phyloP scores from a whole-genome alignment of 1,284 basidiomycete species.

The Boletus smithii region DNA sequence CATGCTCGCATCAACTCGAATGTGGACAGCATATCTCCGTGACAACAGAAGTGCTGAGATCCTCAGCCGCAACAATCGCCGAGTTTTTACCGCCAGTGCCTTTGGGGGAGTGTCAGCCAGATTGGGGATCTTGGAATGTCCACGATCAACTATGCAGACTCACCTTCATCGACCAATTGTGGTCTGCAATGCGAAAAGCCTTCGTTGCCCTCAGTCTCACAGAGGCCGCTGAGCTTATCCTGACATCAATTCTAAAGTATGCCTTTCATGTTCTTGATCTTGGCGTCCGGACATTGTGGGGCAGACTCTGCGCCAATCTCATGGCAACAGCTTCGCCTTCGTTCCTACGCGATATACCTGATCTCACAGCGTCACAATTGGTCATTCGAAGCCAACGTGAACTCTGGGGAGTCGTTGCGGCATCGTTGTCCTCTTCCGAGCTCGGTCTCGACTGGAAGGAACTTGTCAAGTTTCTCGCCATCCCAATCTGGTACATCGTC shows the following conservation, averaged over 20 bases:
- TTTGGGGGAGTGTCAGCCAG: constrained; percentile 4
- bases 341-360: constrained; percentile 20
- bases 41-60: constrained; percentile 31
- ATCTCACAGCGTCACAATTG: constrained; percentile 11
- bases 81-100: constrained; percentile 24
- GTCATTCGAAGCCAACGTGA: constrained; percentile 25
- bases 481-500: constrained; percentile 44
- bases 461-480: constrained; percentile 40
- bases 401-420: constrained; percentile 35
- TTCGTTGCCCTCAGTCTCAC: constrained; percentile 41
- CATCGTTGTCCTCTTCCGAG: constrained; percentile 16
- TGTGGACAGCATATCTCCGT: constrained; percentile 36
- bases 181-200: constrained; percentile 47
- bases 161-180: constrained; percentile 41
- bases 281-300: constrained; percentile 42
- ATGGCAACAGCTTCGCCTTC: constrained; percentile 31
- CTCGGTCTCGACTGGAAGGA: constrained; percentile 35
- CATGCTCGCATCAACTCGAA: constrained; percentile 43
- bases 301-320: constrained; percentile 43
- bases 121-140: constrained; percentile 30
- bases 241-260: constrained; percentile 41
- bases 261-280: constrained; percentile 39
- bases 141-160: constrained; percentile 39
- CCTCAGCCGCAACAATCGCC: constrained; percentile 20
- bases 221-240: constrained; percentile 41